Base-by-base conservation (phyloP, 2,329 filamentous ascomycete species). In the Neurospora crassa region DNA sequence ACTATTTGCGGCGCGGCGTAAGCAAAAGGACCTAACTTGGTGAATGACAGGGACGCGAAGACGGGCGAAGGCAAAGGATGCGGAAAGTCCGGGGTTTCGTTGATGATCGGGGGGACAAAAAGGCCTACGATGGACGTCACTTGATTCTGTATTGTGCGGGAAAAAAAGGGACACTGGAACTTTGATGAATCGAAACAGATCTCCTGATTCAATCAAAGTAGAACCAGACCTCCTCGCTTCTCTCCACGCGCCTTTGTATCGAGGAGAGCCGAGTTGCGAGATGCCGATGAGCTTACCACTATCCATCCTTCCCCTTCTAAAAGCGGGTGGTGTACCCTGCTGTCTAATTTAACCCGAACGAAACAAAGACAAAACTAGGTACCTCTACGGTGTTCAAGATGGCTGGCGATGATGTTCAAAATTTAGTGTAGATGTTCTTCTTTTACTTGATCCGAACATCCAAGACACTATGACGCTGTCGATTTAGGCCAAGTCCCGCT, bases 401-500 rank as follows among this genome's bases (percentile, higher is more conserved):
- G 47, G 12, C 47, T 14, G 43, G 41, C 5, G n/a, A 5, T 47
- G n/a, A 53, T 24, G n/a, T 24, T 53, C 12, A 14, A 53, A 24
- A 11, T 53, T 53, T 20, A 12, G 10, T 45, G 43, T 29, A 29
- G 29, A 29, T 3, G 20, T 43, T 18, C 6, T 43, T 43, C 6
- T 42, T 10, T n/a, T n/a, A n/a, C n/a, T 16, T 43, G 8, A 16
- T 43, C 18, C 7, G 7, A 43, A 7, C 3, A 18, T 43, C 8
- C 41, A 18, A 43, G 16, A 43, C 41, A 16, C 41, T 43, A 43
- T 53, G 53, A 70, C 70, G 45, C 67, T 68, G 68, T 68, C 71
- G 72, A 69, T 71, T 73, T 70, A 71, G 3, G 2, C 53, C 34
- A 63, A 63, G 53, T 63, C 53, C 53, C 53, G 53, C 53, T 63